These are phyloP conservation scores for Pontederia paniculata DNA, from an alignment of 176 grass and related monocot genomes.

Conservation along the genomic window DNA sequence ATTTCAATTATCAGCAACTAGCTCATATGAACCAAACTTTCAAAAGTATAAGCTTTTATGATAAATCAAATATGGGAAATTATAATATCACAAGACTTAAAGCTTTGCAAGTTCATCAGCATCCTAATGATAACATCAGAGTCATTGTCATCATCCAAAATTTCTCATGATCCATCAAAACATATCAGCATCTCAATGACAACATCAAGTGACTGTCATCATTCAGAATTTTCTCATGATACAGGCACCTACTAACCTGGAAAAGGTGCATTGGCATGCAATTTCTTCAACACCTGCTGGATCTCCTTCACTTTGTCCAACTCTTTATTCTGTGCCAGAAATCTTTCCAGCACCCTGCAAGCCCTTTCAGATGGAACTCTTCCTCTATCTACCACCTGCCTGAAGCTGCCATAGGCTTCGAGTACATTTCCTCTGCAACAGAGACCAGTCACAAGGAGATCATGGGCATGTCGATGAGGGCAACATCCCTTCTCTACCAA, in stretches of 20 bases:
- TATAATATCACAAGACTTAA: too few relatives aligned
- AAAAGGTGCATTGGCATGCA: neutral
- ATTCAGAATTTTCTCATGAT: too few relatives aligned
- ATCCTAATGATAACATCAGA: too few relatives aligned
- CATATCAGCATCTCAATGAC: too few relatives aligned
- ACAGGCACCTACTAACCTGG: neutral
- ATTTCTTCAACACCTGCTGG: slow-evolving; percentile 40
- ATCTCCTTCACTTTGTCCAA: slow-evolving; percentile 58
- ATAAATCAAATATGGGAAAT: too few relatives aligned
- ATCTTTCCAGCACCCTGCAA: slow-evolving; percentile 54
- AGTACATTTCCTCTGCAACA: slow-evolving; percentile 57
- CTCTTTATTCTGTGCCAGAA: slow-evolving; percentile 35
- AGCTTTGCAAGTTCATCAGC: too few relatives aligned
- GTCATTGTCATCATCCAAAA: too few relatives aligned
- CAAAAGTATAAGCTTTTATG: too few relatives aligned
- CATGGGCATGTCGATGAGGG: slow-evolving; percentile 70
- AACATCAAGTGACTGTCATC: too few relatives aligned
- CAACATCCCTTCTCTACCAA: slow-evolving; percentile 56
- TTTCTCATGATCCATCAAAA: too few relatives aligned
- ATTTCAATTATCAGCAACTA: too few relatives aligned
- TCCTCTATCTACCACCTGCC: slow-evolving; percentile 38
- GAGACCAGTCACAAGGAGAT: slow-evolving; percentile 60
- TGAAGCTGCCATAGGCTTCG: slow-evolving; percentile 61
- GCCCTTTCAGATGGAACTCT: slow-evolving; percentile 61
- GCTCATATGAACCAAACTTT: too few relatives aligned